Evolutionary conservation across 139 green algal genomes (phyloP).

Genomic region (Nannochloris sp.): DNA sequence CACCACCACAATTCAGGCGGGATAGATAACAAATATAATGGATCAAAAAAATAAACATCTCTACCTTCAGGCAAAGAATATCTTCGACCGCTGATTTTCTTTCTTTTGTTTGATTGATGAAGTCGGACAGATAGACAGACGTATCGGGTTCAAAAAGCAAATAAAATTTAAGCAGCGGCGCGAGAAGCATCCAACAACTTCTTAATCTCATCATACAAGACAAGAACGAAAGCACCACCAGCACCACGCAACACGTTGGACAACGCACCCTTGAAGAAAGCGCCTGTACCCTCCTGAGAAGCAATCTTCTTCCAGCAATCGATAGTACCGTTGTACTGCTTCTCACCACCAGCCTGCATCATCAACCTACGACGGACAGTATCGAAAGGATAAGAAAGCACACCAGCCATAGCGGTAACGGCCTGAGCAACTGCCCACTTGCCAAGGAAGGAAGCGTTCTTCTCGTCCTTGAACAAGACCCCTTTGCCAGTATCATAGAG

Average conservation of each 20-base stretch:
- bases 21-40: too few relatives aligned
- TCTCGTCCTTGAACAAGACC: conserved; percentile 70
- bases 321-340: conserved; percentile 85
- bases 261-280: conserved; percentile 89
- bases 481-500: conserved; percentile 97
- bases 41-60: too few relatives aligned
- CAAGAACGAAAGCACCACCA: conserved; percentile 55
- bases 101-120: too few relatives aligned
- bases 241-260: conserved; percentile 78
- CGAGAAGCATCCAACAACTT: too few relatives aligned
- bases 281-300: conserved; percentile 81
- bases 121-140: too few relatives aligned
- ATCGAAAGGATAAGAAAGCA: conserved; percentile 98
- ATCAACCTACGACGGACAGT: conserved; percentile 97
- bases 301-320: conserved; percentile 92
- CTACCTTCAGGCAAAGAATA: too few relatives aligned
- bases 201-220: conserved; percentile 84
- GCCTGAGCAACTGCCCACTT: conserved; percentile 85
- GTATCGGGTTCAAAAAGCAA: too few relatives aligned
- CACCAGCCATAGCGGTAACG: conserved; percentile 69
- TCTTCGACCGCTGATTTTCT: too few relatives aligned
- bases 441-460: conserved; percentile 29
- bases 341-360: conserved; percentile 90
- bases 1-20: too few relatives aligned
- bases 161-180: too few relatives aligned